A percentile compares a stretch with the other conserved stretches of the same genome.
Evolutionary conservation across 2,329 filamentous ascomycete genomes (phyloP).

Genomic region (Cordyceps tenuipes): DNA sequence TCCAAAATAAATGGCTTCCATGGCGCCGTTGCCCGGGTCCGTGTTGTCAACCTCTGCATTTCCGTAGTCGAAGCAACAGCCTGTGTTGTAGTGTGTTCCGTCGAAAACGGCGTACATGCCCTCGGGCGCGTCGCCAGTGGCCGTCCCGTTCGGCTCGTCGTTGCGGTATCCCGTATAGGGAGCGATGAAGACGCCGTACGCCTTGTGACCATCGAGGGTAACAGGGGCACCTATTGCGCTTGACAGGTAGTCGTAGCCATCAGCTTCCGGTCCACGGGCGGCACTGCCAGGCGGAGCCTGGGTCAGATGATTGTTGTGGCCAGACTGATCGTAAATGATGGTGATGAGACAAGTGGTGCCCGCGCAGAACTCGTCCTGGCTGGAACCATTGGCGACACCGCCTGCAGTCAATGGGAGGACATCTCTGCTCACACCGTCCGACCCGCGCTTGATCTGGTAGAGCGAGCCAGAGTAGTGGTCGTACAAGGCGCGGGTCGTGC

Average conservation of each 20-base stretch:
- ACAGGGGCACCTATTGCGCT: conserved; percentile 53
- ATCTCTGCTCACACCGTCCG: conserved; percentile 34
- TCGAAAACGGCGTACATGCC: conserved; percentile 55
- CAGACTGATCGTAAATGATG: conserved; percentile 60
- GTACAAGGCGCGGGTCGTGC: conserved; percentile 54
- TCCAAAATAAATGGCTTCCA: conserved; percentile 63
- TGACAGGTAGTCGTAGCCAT: conserved; percentile 53
- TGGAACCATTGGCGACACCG: conserved; percentile 51
- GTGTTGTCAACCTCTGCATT: conserved; percentile 44
- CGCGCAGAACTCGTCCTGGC: conserved; percentile 54
- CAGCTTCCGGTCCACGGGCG: conserved; percentile 45
- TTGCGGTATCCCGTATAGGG: conserved; percentile 58
- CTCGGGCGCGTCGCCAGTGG: conserved; percentile 46
- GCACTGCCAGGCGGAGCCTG: conserved; percentile 49
- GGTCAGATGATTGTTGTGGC: conserved; percentile 51
- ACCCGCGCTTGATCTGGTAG: conserved; percentile 51
- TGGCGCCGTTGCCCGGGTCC: conserved; percentile 54
- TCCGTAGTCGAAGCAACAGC: conserved; percentile 50
- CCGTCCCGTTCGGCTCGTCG: conserved; percentile 42
- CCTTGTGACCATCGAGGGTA: conserved; percentile 51
- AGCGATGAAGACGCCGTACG: conserved; percentile 54
- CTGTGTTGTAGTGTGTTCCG: conserved; percentile 51
- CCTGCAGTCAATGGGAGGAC: conserved; percentile 47
- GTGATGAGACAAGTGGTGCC: conserved; percentile 55
- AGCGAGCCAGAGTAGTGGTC: conserved; percentile 41